Percentiles rank a stretch among this genome's conserved stretches.
Evolutionary conservation across 257 asterid genomes (phyloP).

Genomic region (Solanum chiquidenum): DNA sequence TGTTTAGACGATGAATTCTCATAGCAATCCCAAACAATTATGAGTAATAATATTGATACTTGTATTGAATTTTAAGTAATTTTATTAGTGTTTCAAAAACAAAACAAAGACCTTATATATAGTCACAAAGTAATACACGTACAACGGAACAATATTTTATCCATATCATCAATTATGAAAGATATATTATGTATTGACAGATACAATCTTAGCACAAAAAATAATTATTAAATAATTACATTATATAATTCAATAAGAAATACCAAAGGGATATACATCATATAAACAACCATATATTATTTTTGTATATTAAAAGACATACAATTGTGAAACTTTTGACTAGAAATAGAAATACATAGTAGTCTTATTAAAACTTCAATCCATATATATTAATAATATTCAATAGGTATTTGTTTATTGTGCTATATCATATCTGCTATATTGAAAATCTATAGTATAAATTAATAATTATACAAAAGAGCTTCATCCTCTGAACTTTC

Average conservation of each 20-base stretch:
- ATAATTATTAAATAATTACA: not conserved
- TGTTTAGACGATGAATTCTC: not conserved
- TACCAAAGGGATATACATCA: not conserved
- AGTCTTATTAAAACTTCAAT: not conserved
- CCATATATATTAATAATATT: no score
- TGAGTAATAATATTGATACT: not conserved
- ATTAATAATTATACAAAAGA: not conserved
- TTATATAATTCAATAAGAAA: not conserved
- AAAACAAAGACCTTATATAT: not conserved
- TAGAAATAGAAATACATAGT: not conserved
- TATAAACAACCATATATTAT: not conserved
- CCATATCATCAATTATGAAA: no score
- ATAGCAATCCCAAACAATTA: not conserved
- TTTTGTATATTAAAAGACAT: not conserved
- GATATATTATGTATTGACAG: not conserved
- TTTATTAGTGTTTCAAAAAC: not conserved
- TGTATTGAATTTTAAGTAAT: not conserved
- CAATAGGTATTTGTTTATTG: not conserved
- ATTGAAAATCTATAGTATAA: not conserved
- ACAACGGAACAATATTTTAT: not conserved
- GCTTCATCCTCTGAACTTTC: not conserved
- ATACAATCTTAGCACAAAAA: not conserved
- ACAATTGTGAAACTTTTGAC: not conserved
- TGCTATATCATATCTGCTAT: not conserved
- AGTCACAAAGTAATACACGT: not conserved